These are phyloP conservation scores for Chaetomium olivaceum DNA, from an alignment of 2,329 filamentous ascomycete species.

Conservation along the genomic window DNA sequence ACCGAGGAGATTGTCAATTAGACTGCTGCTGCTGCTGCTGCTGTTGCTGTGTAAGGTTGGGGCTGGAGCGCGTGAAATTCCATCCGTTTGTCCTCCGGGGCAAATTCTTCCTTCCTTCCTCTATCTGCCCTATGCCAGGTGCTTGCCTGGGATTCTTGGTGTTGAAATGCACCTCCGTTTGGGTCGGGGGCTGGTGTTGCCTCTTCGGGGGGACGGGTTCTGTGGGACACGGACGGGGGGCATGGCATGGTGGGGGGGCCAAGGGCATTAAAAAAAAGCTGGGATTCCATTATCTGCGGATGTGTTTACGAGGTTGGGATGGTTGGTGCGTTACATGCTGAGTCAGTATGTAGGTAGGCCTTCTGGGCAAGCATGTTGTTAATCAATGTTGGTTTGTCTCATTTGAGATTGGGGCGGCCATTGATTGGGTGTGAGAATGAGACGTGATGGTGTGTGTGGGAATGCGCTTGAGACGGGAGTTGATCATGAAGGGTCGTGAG, in stretches of 20 bases:
- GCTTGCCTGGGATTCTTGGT: neutral
- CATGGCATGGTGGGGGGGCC: neutral
- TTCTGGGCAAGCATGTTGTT: neutral
- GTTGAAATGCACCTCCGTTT: neutral
- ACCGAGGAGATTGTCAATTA: conserved; percentile 70
- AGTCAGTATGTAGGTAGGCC: neutral
- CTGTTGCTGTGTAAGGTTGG: neutral
- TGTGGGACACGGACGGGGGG: neutral
- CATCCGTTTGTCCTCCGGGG: conserved; percentile 1
- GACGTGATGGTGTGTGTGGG: no score
- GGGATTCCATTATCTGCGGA: neutral
- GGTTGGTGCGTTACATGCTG: neutral
- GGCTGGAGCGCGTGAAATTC: neutral
- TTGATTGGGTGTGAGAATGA: neutral
- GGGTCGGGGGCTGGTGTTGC: no score
- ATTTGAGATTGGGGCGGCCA: neutral
- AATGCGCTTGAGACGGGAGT: no score
- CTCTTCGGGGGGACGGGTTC: neutral
- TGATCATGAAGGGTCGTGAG: neutral
- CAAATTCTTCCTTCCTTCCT: neutral
- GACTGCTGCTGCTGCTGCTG: neutral
- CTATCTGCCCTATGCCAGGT: neutral
- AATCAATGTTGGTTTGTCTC: neutral
- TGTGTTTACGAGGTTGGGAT: neutral
- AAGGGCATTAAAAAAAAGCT: neutral